A percentile compares a stretch with the other conserved stretches of the same genome.
Conservation (phyloP, 306 rosid species). For the Boehmeria nivea region DNA sequence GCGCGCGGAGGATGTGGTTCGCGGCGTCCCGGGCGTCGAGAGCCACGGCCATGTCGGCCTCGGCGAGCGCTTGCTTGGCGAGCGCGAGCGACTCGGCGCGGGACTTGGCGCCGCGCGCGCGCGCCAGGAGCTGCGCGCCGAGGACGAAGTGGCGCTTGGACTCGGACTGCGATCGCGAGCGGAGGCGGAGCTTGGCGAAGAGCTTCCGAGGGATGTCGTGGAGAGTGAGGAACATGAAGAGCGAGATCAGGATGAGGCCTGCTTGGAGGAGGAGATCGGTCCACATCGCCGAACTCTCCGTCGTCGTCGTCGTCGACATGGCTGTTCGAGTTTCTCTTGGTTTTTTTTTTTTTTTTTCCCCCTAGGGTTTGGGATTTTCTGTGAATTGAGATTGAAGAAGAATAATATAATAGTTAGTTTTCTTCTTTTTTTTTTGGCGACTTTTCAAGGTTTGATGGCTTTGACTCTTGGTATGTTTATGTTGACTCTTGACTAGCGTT, state of each 20-base stretch:
- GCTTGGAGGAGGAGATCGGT: slow-evolving; percentile 57
- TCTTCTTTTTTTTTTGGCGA: too few species aligned
- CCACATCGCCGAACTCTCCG: not conserved
- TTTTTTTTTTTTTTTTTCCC: too few species aligned
- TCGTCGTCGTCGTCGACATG: slow-evolving; percentile 40
- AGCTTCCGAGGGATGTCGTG: slow-evolving; percentile 56
- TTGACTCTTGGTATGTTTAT: too few species aligned
- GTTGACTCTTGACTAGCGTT: too few species aligned
- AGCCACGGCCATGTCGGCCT: slow-evolving; percentile 65
- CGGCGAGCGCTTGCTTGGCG: slow-evolving; percentile 46
- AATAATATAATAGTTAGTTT: too few species aligned
- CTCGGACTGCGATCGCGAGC: slow-evolving; percentile 31
- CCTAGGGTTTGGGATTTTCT: too few species aligned
- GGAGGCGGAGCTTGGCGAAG: slow-evolving; percentile 42
- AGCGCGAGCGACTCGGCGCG: slow-evolving; percentile 25
- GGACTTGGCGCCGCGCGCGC: slow-evolving; percentile 46
- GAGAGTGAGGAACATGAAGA: slow-evolving; percentile 48
- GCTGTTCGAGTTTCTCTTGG: not conserved
- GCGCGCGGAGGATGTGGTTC: slow-evolving; percentile 64
- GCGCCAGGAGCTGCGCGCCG: slow-evolving; percentile 76
- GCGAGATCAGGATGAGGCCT: slow-evolving; percentile 28
- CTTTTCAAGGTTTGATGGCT: too few species aligned
- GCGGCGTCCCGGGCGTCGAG: slow-evolving; percentile 84
- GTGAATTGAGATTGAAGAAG: too few species aligned
- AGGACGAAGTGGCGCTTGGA: slow-evolving; percentile 76